A percentile compares a stretch with the other conserved stretches of the same genome.
Evolutionary conservation across 352 stramenopile species (phyloP).

Genomic region (Halophytophthora batemanensis): DNA sequence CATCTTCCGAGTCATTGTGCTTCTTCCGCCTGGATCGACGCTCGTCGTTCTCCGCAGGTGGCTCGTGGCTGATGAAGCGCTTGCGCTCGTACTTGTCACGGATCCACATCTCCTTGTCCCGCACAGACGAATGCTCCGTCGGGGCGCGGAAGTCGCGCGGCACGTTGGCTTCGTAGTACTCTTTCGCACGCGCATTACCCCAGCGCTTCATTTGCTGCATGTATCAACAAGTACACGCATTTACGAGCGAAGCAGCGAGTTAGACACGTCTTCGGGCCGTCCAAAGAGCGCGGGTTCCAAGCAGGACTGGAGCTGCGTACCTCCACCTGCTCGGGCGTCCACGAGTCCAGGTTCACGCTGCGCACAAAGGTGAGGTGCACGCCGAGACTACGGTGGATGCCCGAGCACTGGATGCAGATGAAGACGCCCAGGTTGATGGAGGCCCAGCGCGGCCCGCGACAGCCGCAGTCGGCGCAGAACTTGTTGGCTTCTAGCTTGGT

Average conservation of each 20-base stretch:
- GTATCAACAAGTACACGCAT: neutral
- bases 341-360: conserved; percentile 93
- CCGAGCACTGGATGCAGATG: conserved; percentile 93
- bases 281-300: too few relatives aligned
- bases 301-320: conserved; percentile 32
- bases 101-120: conserved; percentile 91
- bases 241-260: too few relatives aligned
- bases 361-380: conserved; percentile 93
- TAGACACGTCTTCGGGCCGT: too few relatives aligned
- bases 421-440: conserved; percentile 94
- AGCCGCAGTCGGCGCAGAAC: conserved; percentile 88
- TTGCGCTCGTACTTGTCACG: conserved; percentile 90
- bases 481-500: conserved; percentile 91
- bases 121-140: conserved; percentile 74
- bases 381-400: conserved; percentile 91
- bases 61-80: conserved; percentile 62
- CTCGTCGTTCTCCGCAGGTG: conserved; percentile 11
- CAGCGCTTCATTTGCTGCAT: conserved; percentile 90
- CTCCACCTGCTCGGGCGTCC: conserved; percentile 86
- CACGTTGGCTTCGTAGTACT: conserved; percentile 87
- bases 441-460: conserved; percentile 88
- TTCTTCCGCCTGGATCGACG: conserved; percentile 35
- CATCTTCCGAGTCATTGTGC: conserved; percentile 39
- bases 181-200: conserved; percentile 88
- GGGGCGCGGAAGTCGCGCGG: conserved; percentile 73